phyloP scores from a whole-genome alignment of 352 stramenopile species.

The Phytophthora cactorum region DNA sequence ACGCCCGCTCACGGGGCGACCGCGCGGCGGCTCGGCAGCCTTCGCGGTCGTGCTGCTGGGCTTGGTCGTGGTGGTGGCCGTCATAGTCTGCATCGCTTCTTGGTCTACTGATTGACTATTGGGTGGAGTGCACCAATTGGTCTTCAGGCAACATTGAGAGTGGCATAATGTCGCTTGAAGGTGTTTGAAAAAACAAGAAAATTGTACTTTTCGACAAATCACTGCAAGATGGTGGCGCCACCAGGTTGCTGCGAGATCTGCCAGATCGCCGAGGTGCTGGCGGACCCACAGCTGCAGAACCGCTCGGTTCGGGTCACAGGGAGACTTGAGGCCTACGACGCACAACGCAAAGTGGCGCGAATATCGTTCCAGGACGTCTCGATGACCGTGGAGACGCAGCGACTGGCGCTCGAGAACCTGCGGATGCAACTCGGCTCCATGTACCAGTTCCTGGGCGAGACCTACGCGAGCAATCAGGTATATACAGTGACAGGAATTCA shows the following conservation, averaged over 20 bases:
- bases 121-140: slow-evolving; percentile 30
- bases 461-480: slow-evolving; percentile 47
- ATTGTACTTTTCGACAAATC: slow-evolving; percentile 1
- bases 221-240: slow-evolving; percentile 29
- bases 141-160: not conserved
- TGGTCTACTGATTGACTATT: slow-evolving; percentile 34
- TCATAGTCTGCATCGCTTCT: slow-evolving; percentile 24
- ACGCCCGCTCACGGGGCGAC: slow-evolving; percentile 75
- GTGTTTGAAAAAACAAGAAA: not conserved
- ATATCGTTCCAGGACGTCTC: slow-evolving; percentile 72
- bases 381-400: slow-evolving; percentile 72
- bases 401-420: slow-evolving; percentile 56
- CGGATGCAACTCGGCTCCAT: slow-evolving; percentile 73
- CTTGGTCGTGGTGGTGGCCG: slow-evolving; percentile 26
- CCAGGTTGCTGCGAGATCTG: slow-evolving; percentile 66
- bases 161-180: slow-evolving; percentile 10
- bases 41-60: slow-evolving; percentile 18
- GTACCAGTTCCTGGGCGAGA: slow-evolving; percentile 88
- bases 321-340: slow-evolving; percentile 74
- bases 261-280: slow-evolving; percentile 82
- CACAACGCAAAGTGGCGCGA: slow-evolving; percentile 43
- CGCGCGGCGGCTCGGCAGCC: slow-evolving; percentile 44
- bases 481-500: not conserved
- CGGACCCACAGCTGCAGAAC: slow-evolving; percentile 66
- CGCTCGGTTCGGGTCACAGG: slow-evolving; percentile 80